A percentile compares a stretch with the other conserved stretches of the same genome.
These are phyloP conservation scores for Penicillium verrucosum DNA, from an alignment of 2,329 filamentous ascomycete genomes.

Conservation along the genomic window DNA sequence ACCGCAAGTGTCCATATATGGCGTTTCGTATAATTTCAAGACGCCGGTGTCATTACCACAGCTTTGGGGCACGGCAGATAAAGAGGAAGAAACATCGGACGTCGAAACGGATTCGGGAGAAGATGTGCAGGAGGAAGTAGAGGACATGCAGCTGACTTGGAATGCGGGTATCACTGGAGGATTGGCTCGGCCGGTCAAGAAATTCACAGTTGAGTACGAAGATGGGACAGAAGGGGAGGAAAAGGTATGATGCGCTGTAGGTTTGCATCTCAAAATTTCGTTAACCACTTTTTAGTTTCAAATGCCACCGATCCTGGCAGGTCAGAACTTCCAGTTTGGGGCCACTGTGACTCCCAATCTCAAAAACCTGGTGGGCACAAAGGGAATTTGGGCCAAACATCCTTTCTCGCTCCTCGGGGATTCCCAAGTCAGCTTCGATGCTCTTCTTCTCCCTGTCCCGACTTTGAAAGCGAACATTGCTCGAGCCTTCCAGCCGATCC, in stretches of 20 bases:
- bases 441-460: constrained; percentile 32
- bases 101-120: constrained; percentile 15
- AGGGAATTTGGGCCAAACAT: constrained; percentile 27
- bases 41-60: constrained; percentile 32
- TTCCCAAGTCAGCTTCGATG: constrained; percentile 28
- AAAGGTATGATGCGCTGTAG: constrained; percentile 22
- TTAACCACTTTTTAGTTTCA: constrained; percentile 28
- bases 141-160: constrained; percentile 29
- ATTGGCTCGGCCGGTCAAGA: constrained; percentile 24
- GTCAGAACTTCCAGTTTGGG: constrained; percentile 32
- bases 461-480: constrained; percentile 28
- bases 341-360: constrained; percentile 32
- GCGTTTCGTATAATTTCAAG: constrained; percentile 36
- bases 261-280: background rate
- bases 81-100: constrained; percentile 16
- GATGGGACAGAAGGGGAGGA: constrained; percentile 27
- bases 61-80: constrained; percentile 19
- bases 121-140: constrained; percentile 9
- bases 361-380: constrained; percentile 24
- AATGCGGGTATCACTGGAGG: constrained; percentile 33
- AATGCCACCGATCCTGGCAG: constrained; percentile 28
- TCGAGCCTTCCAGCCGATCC: constrained; percentile 31
- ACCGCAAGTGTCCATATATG: constrained; percentile 25
- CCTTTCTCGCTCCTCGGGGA: constrained; percentile 34
- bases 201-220: constrained; percentile 21